A percentile compares a stretch with the other conserved stretches of the same genome.
These are phyloP conservation scores for Passalora sequoiae DNA, from an alignment of 2,329 filamentous ascomycete genomes.

Conservation along the genomic window DNA sequence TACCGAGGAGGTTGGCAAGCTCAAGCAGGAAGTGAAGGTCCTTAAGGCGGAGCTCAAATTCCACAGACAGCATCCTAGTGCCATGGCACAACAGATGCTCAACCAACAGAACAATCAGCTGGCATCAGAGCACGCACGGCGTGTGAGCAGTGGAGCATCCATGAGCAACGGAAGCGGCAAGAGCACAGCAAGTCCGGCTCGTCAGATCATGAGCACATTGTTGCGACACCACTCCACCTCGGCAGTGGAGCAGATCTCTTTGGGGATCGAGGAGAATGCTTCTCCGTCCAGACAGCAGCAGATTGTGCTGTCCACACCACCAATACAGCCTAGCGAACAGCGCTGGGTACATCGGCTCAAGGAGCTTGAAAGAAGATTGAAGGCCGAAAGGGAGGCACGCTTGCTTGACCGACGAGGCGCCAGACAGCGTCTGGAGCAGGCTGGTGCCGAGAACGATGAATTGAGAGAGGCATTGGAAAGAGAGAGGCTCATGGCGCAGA, in stretches of 20 bases:
- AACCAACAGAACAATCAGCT: constrained; percentile 27
- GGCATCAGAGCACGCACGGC: constrained; percentile 20
- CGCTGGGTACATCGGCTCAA: constrained; percentile 80
- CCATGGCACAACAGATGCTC: constrained; percentile 33
- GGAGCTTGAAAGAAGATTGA: constrained; percentile 82
- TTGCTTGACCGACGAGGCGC: constrained; percentile 80
- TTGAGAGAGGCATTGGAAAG: constrained; percentile 60
- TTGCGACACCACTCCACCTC: constrained; percentile 52
- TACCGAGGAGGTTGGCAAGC: constrained; percentile 53
- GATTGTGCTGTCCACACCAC: constrained; percentile 37
- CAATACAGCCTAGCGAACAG: constrained; percentile 54
- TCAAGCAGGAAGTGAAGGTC: constrained; percentile 56
- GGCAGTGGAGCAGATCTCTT: constrained; percentile 42
- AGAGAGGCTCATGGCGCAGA: constrained; percentile 38
- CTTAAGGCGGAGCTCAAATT: constrained; percentile 62
- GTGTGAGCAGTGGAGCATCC: constrained; percentile 18
- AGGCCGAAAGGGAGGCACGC: constrained; percentile 81
- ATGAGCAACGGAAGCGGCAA: constrained; percentile 9
- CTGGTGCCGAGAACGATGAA: constrained; percentile 68
- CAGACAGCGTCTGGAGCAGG: constrained; percentile 69
- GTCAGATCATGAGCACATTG: constrained; percentile 46
- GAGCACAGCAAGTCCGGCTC: constrained; percentile 33
- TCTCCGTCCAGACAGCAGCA: constrained; percentile 44
- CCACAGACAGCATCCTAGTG: constrained; percentile 45
- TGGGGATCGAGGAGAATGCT: constrained; percentile 14